phyloP scores from a whole-genome alignment of 1,284 basidiomycete genomes.

The Psilocybe mexicana region DNA sequence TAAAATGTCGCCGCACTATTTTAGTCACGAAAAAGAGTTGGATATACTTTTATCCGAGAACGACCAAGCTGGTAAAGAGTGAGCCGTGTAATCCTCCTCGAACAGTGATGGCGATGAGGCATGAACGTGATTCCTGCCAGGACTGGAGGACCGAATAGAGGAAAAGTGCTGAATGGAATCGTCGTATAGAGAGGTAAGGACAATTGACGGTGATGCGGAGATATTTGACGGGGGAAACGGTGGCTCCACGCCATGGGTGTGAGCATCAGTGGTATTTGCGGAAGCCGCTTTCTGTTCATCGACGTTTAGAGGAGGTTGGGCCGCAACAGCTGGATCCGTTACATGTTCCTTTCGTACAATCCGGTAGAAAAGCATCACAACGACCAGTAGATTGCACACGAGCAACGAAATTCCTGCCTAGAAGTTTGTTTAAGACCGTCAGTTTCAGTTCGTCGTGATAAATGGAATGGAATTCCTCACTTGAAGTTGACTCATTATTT shows the following conservation, averaged over 20 bases:
- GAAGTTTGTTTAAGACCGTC: background rate
- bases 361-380: constrained; percentile 11
- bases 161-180: background rate
- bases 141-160: background rate
- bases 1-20: too few relatives aligned
- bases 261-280: background rate
- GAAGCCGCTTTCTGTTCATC: background rate
- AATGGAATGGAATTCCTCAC: background rate
- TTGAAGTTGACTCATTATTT: constrained; percentile 8
- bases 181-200: background rate
- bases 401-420: constrained; percentile 10
- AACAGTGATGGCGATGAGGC: background rate
- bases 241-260: background rate
- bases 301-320: background rate
- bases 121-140: background rate
- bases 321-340: background rate
- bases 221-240: background rate
- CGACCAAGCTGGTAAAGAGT: background rate
- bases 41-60: constrained; percentile 4
- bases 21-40: background rate
- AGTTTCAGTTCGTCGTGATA: background rate
- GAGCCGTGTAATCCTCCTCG: background rate
- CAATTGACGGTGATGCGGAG: background rate
- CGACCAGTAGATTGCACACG: constrained; percentile 13
- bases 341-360: background rate